A percentile compares a stretch with the other conserved stretches of the same genome.
These are phyloP conservation scores for Abrus precatorius DNA, from an alignment of 306 rosid genomes.

Conservation along the genomic window DNA sequence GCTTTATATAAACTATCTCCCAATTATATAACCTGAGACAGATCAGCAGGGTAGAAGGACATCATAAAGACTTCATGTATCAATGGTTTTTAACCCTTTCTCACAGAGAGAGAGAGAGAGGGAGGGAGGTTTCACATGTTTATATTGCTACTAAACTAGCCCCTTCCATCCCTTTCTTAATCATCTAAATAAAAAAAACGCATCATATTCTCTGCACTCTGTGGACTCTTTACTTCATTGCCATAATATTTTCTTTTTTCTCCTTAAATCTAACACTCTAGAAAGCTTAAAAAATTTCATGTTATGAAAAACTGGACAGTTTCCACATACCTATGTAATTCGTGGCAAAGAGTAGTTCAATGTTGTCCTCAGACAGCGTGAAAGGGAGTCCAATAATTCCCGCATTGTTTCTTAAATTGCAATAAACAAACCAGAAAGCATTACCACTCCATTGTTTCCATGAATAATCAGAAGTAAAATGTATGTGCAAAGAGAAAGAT, in stretches of 20 bases:
- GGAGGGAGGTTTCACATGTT: not conserved
- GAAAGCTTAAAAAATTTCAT: not conserved
- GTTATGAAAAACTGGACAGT: not conserved
- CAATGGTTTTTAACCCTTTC: too few relatives aligned
- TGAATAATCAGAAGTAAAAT: not conserved
- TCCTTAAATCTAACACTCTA: not conserved
- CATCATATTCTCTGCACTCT: not conserved
- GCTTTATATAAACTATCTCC: not conserved
- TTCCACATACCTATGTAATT: conserved; percentile 66
- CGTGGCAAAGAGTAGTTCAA: conserved; percentile 69
- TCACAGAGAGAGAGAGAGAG: too few relatives aligned
- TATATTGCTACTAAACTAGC: not conserved
- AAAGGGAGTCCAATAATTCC: conserved; percentile 74
- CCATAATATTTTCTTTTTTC: not conserved
- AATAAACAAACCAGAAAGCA: conserved; percentile 25
- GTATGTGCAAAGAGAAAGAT: not conserved
- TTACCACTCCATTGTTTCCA: not conserved
- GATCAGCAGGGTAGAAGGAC: not conserved
- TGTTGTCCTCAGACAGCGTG: conserved; percentile 53
- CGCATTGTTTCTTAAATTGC: conserved; percentile 74
- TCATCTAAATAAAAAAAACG: not conserved
- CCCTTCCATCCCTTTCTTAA: not conserved
- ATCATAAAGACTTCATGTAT: too few relatives aligned
- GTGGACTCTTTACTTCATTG: too few relatives aligned
- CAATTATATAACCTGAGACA: not conserved